Evolutionary conservation across 2,329 filamentous ascomycete species (phyloP), one percentile per base, ranked within the genome.

Genomic region (Onygenales sp.): DNA sequence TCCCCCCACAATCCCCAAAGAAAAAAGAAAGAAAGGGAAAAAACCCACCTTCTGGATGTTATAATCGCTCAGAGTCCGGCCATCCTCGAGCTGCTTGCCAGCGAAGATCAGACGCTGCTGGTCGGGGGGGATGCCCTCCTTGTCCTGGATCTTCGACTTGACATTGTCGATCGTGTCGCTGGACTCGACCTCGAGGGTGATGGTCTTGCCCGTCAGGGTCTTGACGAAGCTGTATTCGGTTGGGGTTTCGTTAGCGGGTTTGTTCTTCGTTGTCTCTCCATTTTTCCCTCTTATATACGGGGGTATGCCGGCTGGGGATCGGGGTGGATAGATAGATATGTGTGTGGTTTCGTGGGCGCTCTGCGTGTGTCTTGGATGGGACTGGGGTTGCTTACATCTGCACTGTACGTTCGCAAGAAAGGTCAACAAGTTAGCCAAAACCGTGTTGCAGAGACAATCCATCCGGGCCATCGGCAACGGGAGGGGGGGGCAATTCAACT

Each of bases 81-180:
- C 75, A 57, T 77, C 75, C 58, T 77, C 75, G 49, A 77, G 62
- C 72, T 86, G 83, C 77, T 86, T 86, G 62, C 83, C 83, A 62
- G 83, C 83, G 60, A 86, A 86, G 65, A 86, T 86, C 52, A 86
- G 73, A 68, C 83, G 80, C 69, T 86, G 83, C 68, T 86, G 83
- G 65, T 86, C 83, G 38, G 83, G 83, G 32, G 83, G 83, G 52
- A 86, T 85, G 43, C 83, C 83, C 70, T 92, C 87, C 81, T 92
- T 92, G 62, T 92, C 87, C 64, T 92, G 87, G 32, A 86, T 86
- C 75, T 86, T 86, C 14, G 69, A 74, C 75, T 86, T 86, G 7
- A 86, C 83, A 60, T 86, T 86, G 67, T 86, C 83, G 58, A 86
- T 86, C 2, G 83, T 86, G 59, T 86, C 83, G 2, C 80, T 84